phyloP scores from a whole-genome alignment of 2,329 filamentous ascomycete species.

The Cercospora canescens region DNA sequence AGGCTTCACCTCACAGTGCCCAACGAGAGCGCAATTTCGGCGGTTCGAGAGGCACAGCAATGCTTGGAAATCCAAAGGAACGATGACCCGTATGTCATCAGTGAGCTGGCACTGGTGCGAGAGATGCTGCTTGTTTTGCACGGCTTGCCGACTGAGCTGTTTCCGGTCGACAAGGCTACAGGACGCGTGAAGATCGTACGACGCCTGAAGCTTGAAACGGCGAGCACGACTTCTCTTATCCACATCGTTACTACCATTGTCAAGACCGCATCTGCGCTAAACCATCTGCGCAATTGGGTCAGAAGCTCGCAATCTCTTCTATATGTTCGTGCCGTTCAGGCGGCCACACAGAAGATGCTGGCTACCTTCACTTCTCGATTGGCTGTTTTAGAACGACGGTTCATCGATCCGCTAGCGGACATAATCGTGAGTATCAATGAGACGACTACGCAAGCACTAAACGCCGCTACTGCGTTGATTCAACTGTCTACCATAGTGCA shows the following conservation, averaged over 20 bases:
- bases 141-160: constrained; percentile 74
- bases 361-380: constrained; percentile 59
- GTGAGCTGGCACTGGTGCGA: constrained; percentile 72
- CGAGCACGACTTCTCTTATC: constrained; percentile 32
- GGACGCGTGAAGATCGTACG: constrained; percentile 23
- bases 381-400: constrained; percentile 60
- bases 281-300: constrained; percentile 52
- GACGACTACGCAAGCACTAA: constrained; percentile 59
- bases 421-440: constrained; percentile 66
- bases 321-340: constrained; percentile 68
- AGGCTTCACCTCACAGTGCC: constrained; percentile 34
- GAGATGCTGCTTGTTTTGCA: constrained; percentile 85
- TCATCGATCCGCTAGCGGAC: constrained; percentile 56
- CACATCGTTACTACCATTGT: constrained; percentile 48
- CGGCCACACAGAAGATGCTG: constrained; percentile 60
- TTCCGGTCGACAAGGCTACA: constrained; percentile 43
- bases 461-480: constrained; percentile 56
- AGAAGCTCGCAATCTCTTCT: constrained; percentile 36
- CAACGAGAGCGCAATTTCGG: constrained; percentile 35
- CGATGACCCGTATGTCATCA: constrained; percentile 40
- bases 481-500: constrained; percentile 64
- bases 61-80: background rate
- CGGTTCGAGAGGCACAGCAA: constrained; percentile 36
- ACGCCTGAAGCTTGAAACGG: constrained; percentile 8
- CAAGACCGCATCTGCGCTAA: constrained; percentile 50